These are phyloP conservation scores for Fusarium bulbicola DNA, from an alignment of 2,329 filamentous ascomycete species.

Conservation along the genomic window DNA sequence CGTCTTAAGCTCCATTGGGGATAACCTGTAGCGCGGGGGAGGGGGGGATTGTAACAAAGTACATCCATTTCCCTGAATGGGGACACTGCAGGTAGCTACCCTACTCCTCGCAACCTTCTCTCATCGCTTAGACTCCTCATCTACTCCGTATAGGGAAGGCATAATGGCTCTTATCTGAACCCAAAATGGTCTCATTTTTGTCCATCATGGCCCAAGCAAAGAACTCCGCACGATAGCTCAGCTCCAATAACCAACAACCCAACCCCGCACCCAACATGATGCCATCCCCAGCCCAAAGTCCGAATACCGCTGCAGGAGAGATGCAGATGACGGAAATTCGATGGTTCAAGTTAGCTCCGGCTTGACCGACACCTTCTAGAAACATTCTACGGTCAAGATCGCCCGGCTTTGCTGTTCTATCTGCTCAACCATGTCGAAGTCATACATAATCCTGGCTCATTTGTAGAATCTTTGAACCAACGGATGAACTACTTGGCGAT, in stretches of 20 bases:
- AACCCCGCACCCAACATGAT: neutral
- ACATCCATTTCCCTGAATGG: too few species aligned
- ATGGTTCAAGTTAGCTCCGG: neutral
- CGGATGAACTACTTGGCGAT: too few species aligned
- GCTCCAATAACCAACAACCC: neutral
- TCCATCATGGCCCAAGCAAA: neutral
- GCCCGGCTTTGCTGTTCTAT: neutral
- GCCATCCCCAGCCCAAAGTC: neutral
- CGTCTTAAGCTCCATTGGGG: neutral
- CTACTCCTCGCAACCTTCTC: neutral
- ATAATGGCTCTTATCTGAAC: neutral
- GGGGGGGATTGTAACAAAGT: neutral
- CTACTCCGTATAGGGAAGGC: neutral
- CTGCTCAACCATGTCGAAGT: neutral
- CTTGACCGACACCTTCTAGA: neutral
- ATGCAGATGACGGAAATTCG: neutral
- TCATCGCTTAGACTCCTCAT: neutral
- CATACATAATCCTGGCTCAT: neutral
- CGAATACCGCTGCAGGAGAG: neutral
- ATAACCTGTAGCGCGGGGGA: neutral
- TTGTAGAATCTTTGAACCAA: neutral
- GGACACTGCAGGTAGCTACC: neutral
- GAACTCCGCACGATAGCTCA: neutral
- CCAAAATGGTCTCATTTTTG: neutral
- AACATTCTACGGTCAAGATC: neutral